A percentile compares a stretch with the other conserved stretches of the same genome.
phyloP scores from a whole-genome alignment of 176 grass and related monocot species.

The Carex scoparia region DNA sequence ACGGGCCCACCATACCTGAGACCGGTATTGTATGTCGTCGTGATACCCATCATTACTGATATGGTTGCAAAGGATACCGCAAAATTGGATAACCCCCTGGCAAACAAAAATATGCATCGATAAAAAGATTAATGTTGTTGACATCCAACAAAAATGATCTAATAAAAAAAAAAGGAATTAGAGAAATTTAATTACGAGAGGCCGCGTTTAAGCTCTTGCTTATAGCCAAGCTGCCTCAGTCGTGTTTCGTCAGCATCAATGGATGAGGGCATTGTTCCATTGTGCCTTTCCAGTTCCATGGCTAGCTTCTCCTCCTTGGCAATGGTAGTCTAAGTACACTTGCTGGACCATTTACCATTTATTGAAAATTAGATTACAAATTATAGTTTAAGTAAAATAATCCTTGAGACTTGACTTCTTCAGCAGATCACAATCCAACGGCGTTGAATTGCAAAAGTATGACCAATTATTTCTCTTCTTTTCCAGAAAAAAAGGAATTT shows the following conservation, averaged over 20 bases:
- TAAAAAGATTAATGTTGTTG: neutral
- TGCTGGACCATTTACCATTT: neutral
- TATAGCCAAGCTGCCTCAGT: slow-evolving; percentile 55
- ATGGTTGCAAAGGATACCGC: slow-evolving; percentile 46
- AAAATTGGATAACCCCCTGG: slow-evolving; percentile 38
- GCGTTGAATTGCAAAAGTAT: too few species aligned
- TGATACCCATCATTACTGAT: slow-evolving; percentile 46
- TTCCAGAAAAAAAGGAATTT: too few species aligned
- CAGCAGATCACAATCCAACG: too few species aligned
- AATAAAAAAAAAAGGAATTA: neutral
- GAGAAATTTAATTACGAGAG: slow-evolving; percentile 37
- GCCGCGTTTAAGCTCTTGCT: slow-evolving; percentile 73
- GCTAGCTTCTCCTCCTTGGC: neutral
- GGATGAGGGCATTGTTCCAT: neutral
- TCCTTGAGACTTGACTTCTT: too few species aligned
- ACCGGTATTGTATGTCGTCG: slow-evolving; percentile 47
- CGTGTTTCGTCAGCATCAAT: slow-evolving; percentile 29
- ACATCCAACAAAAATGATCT: neutral
- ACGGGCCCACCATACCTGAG: slow-evolving; percentile 46
- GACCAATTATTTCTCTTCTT: too few species aligned
- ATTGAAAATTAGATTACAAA: too few species aligned
- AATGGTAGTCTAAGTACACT: neutral
- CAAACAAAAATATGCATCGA: neutral
- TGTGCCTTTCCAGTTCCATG: neutral
- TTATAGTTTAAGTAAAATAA: too few species aligned